Conservation (phyloP, 495 filamentous ascomycete genomes). For the Opeltia flavorubescens region DNA sequence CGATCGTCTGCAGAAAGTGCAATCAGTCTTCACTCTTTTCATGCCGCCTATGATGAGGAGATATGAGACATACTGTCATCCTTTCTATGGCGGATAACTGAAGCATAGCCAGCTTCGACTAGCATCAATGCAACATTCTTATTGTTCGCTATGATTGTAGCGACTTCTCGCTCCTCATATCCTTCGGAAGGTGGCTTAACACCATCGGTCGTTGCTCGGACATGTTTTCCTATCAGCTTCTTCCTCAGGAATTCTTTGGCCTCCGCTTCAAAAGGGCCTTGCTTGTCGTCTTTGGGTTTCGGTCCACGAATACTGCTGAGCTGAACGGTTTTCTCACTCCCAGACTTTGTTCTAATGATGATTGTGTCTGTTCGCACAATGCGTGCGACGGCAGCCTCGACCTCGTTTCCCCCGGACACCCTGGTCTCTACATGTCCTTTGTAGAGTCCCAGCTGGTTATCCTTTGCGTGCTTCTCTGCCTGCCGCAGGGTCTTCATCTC, state of each 20-base stretch:
- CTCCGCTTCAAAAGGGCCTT: slow-evolving; percentile 77
- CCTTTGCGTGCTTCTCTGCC: slow-evolving; percentile 76
- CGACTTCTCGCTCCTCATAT: slow-evolving; percentile 89
- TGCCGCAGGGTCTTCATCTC: slow-evolving; percentile 77
- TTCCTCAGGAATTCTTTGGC: slow-evolving; percentile 94
- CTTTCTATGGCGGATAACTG: slow-evolving; percentile 83
- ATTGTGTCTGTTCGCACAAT: slow-evolving; percentile 83
- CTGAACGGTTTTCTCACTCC: slow-evolving; percentile 75
- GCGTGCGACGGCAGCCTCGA: slow-evolving; percentile 70
- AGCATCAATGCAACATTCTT: slow-evolving; percentile 77
- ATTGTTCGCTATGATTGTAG: slow-evolving; percentile 65
- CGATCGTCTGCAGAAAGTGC: slow-evolving; percentile 43
- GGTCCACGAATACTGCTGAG: slow-evolving; percentile 88
- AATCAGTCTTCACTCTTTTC: not conserved
- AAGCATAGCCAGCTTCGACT: slow-evolving; percentile 82
- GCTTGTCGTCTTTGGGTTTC: slow-evolving; percentile 63
- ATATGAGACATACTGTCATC: slow-evolving; percentile 49
- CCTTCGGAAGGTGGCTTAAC: slow-evolving; percentile 80
- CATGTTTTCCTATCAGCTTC: slow-evolving; percentile 88
- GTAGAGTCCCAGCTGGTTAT: slow-evolving; percentile 58
- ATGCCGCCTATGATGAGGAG: not conserved
- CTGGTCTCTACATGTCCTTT: slow-evolving; percentile 57
- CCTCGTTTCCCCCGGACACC: slow-evolving; percentile 36
- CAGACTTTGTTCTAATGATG: slow-evolving; percentile 67
- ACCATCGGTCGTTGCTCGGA: slow-evolving; percentile 74